phyloP scores from a whole-genome alignment of 192 early-diverging fungal genomes.

The Blastocladiella britannica region DNA sequence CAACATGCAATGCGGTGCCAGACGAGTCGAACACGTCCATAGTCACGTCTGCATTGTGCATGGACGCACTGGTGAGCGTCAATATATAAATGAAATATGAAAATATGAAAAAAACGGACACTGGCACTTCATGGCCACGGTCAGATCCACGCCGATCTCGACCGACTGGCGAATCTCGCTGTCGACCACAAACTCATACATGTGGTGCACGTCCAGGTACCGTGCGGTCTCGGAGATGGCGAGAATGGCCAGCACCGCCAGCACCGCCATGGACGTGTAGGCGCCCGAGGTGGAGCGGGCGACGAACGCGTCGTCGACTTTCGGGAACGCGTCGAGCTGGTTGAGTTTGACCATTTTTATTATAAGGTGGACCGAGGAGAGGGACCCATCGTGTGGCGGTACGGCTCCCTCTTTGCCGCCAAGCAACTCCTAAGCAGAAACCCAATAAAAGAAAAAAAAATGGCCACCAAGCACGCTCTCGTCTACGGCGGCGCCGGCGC shows the following conservation, averaged over 20 bases:
- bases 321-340: slow-evolving; percentile 87
- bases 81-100: slow-evolving; percentile 5
- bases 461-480: slow-evolving; percentile 34
- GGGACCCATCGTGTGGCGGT: too few species aligned
- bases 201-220: slow-evolving; percentile 36
- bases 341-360: too few species aligned
- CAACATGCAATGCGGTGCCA: slow-evolving; percentile 10
- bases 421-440: too few species aligned
- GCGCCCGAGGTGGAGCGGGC: slow-evolving; percentile 50
- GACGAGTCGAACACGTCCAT: slow-evolving; percentile 18
- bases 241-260: slow-evolving; percentile 42
- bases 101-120: not conserved
- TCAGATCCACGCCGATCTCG: slow-evolving; percentile 70
- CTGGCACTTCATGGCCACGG: slow-evolving; percentile 66
- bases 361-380: too few species aligned
- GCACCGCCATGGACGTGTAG: slow-evolving; percentile 46
- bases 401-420: too few species aligned
- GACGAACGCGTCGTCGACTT: slow-evolving; percentile 63
- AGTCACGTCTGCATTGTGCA: slow-evolving; percentile 3
- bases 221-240: slow-evolving; percentile 43
- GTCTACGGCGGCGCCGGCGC: slow-evolving; percentile 82
- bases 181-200: slow-evolving; percentile 68
- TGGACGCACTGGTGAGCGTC: not conserved
- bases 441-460: slow-evolving; percentile 7
- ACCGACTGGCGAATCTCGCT: slow-evolving; percentile 30